Evolutionary conservation across 2,329 filamentous ascomycete species (phyloP), one percentile per base, ranked within the genome.

Genomic region (Colletotrichum falcatum): DNA sequence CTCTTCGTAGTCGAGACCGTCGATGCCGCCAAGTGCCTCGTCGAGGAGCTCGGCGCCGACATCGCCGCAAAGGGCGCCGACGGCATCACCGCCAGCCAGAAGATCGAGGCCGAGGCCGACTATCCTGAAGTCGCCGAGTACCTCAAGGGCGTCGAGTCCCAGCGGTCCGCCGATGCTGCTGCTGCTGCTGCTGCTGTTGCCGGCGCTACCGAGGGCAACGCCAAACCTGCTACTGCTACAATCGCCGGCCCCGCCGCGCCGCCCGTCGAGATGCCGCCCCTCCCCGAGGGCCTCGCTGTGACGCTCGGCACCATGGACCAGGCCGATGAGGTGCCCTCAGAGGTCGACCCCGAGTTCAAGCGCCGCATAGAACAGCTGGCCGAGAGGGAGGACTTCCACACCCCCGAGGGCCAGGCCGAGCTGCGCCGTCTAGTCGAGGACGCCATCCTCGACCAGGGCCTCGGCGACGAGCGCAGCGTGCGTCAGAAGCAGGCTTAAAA

Each of bases 321-420:
- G 74, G 84, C 80, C 0, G 84, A 89, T 54, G 89, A 89, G 16
- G 88, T 88, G 8, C 86, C 84, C 1, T 86, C 85, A 48, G 89
- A 91, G 68, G 88, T 91, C 11, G 94, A 98, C 78, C 90, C 93
- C 1, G 94, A 95, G 74, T 94, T 99, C 74, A 90, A 92, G 77
- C 86, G 92, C 74, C 88, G 93, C 63, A 98, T 99, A 77, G 94
- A 98, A 77, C 92, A 97, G 80, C 83, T 99, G 70, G 95, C 96
- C 2, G 87, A 91, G 44, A 87, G 94, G 49, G 90, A 92, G 30
- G 94, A 98, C 77, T 97, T 98, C 76, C 86, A 95, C 75, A 92
- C 90, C 6, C 90, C 93, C 64, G 89, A 92, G 70, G 93, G 92
- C 5, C 96, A 99, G 81, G 88, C 87, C 28, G 90, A 95, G 77